phyloP scores from a whole-genome alignment of 805 yeast genomes.

The Candida mattraensis region DNA sequence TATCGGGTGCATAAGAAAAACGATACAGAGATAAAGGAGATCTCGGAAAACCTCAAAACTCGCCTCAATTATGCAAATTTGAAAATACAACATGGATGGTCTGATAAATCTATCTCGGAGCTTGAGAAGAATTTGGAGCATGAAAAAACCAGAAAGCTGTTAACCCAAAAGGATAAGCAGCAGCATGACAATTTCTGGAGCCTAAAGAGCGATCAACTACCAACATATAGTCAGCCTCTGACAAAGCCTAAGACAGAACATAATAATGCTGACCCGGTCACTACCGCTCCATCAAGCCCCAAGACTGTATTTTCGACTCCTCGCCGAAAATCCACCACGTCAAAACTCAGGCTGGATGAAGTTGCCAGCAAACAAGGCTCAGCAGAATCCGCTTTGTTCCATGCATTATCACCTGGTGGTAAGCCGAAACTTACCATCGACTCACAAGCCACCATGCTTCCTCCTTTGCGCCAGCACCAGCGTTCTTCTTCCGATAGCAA shows the following conservation, averaged over 20 bases:
- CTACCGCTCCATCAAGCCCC: conserved; percentile 10
- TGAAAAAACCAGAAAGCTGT: conserved; percentile 17
- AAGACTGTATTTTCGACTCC: conserved; percentile 6
- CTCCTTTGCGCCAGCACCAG: conserved; percentile 9
- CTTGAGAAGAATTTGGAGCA: conserved; percentile 28
- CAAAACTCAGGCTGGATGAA: conserved; percentile 30
- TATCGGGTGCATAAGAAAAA: conserved; percentile 31
- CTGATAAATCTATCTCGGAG: conserved; percentile 30
- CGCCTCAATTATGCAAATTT: conserved; percentile 37
- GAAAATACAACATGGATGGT: conserved; percentile 39
- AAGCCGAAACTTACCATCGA: conserved; percentile 18
- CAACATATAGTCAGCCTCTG: conserved; percentile 14
- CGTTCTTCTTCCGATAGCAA: conserved; percentile 25
- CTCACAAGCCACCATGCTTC: conserved; percentile 11
- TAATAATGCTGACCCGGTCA: no score
- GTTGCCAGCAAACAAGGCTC: conserved; percentile 28
- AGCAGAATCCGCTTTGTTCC: conserved; percentile 26
- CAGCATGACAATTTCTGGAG: conserved; percentile 31
- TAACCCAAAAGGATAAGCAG: conserved; percentile 16
- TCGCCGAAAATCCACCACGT: conserved; percentile 14
- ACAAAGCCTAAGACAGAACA: conserved; percentile 4
- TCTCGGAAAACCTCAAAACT: conserved; percentile 37
- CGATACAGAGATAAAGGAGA: conserved; percentile 35
- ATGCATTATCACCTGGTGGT: conserved; percentile 25
- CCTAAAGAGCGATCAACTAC: conserved; percentile 26